These are phyloP conservation scores for Letharia columbiana DNA, from an alignment of 495 filamentous ascomycete species.

Conservation along the genomic window DNA sequence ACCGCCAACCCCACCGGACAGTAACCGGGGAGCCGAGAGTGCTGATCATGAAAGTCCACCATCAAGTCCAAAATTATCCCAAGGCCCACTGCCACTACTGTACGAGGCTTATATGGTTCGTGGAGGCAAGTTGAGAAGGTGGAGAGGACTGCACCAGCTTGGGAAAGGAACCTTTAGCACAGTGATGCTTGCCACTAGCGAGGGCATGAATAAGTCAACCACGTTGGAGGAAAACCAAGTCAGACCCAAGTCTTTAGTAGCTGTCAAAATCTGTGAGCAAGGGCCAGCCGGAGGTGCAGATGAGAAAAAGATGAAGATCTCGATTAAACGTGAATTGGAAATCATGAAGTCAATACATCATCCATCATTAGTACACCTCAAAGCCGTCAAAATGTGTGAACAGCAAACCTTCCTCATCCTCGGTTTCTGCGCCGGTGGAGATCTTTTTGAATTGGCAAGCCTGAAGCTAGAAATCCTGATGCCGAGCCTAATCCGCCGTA, in stretches of 20 bases:
- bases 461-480: slow-evolving; percentile 53
- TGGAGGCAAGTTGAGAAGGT: slow-evolving; percentile 52
- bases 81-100: slow-evolving; percentile 25
- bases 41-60: slow-evolving; percentile 35
- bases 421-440: slow-evolving; percentile 87
- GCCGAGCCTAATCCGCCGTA: slow-evolving; percentile 64
- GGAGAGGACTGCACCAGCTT: slow-evolving; percentile 67
- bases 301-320: slow-evolving; percentile 83
- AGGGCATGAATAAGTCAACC: slow-evolving; percentile 32
- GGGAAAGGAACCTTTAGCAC: slow-evolving; percentile 95
- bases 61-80: slow-evolving; percentile 11
- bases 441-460: slow-evolving; percentile 87
- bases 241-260: slow-evolving; percentile 65
- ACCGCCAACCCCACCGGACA: slow-evolving; percentile 67
- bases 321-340: slow-evolving; percentile 86
- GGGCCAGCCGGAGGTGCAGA: slow-evolving; percentile 85
- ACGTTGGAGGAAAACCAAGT: slow-evolving; percentile 39
- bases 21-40: slow-evolving; percentile 42
- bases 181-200: slow-evolving; percentile 73
- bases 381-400: slow-evolving; percentile 75
- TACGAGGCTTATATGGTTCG: slow-evolving; percentile 49
- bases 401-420: slow-evolving; percentile 75
- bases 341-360: slow-evolving; percentile 81
- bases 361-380: slow-evolving; percentile 81
- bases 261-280: slow-evolving; percentile 91